phyloP scores from a whole-genome alignment of 208 protist species.

The Crithidia sp. region DNA sequence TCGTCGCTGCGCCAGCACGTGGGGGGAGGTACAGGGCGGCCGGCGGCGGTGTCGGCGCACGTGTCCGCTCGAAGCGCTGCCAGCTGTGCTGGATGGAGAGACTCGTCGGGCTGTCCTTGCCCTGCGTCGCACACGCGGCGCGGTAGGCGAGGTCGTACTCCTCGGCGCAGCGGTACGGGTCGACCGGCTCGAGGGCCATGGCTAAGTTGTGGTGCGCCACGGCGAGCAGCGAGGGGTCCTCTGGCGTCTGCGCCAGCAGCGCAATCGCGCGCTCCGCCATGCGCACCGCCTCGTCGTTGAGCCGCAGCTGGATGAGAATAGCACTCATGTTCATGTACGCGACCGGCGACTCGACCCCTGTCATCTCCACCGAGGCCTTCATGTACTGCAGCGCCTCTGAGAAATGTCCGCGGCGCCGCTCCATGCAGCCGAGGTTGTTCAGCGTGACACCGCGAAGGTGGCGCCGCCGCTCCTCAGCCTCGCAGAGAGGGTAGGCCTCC shows the following conservation, averaged over 20 bases:
- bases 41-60: not conserved
- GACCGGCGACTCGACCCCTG: slow-evolving; percentile 77
- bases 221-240: slow-evolving; percentile 82
- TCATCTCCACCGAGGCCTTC: slow-evolving; percentile 76
- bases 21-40: slow-evolving; percentile 2
- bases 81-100: slow-evolving; percentile 74
- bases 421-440: slow-evolving; percentile 92
- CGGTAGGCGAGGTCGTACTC: slow-evolving; percentile 77
- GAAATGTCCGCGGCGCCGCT: slow-evolving; percentile 87
- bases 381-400: slow-evolving; percentile 74
- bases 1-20: not conserved
- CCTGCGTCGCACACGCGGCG: slow-evolving; percentile 48
- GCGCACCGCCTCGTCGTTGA: slow-evolving; percentile 77
- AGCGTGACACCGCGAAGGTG: slow-evolving; percentile 83
- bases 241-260: slow-evolving; percentile 63
- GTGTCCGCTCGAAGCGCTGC: slow-evolving; percentile 57
- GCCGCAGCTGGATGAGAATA: slow-evolving; percentile 80
- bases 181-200: slow-evolving; percentile 86
- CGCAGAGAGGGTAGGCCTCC: slow-evolving; percentile 66
- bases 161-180: slow-evolving; percentile 61
- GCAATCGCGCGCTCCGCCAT: slow-evolving; percentile 75
- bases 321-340: slow-evolving; percentile 92
- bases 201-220: slow-evolving; percentile 92
- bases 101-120: slow-evolving; percentile 61
- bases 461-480: slow-evolving; percentile 59